These are phyloP conservation scores for Hericium erinaceus DNA, from an alignment of 768 basidiomycete genomes.

Conservation along the genomic window DNA sequence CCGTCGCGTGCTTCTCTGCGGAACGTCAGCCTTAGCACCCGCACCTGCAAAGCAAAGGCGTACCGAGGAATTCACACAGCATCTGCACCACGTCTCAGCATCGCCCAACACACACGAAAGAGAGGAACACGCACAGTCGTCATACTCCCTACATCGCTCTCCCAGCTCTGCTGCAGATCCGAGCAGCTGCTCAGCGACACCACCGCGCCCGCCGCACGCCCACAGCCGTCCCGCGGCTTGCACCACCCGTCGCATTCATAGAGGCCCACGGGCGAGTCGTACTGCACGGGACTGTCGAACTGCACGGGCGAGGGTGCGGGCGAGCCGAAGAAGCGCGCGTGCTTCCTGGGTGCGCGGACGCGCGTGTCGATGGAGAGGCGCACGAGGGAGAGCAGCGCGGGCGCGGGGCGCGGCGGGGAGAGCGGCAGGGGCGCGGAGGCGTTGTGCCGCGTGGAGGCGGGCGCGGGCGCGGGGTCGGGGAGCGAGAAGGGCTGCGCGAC, in stretches of 20 bases:
- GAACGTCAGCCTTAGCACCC: too few relatives aligned
- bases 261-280: too few relatives aligned
- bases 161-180: slow-evolving; percentile 17
- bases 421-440: not conserved
- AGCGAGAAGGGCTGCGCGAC: not conserved
- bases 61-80: too few relatives aligned
- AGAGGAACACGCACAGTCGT: slow-evolving; percentile 4
- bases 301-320: not conserved
- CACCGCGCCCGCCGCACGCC: not conserved
- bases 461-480: not conserved
- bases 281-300: too few relatives aligned
- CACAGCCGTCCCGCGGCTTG: too few relatives aligned
- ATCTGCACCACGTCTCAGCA: not conserved
- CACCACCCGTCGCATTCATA: too few relatives aligned
- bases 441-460: not conserved
- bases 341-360: not conserved
- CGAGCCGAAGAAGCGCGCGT: not conserved
- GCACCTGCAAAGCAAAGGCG: too few relatives aligned
- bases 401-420: not conserved
- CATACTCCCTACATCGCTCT: slow-evolving; percentile 13
- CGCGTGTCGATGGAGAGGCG: not conserved
- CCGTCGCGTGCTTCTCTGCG: too few relatives aligned
- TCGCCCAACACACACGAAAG: not conserved
- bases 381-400: not conserved
- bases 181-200: slow-evolving; percentile 16